These are phyloP conservation scores for Basipetospora chlamydospora DNA, from an alignment of 2,329 filamentous ascomycete genomes.

Conservation along the genomic window DNA sequence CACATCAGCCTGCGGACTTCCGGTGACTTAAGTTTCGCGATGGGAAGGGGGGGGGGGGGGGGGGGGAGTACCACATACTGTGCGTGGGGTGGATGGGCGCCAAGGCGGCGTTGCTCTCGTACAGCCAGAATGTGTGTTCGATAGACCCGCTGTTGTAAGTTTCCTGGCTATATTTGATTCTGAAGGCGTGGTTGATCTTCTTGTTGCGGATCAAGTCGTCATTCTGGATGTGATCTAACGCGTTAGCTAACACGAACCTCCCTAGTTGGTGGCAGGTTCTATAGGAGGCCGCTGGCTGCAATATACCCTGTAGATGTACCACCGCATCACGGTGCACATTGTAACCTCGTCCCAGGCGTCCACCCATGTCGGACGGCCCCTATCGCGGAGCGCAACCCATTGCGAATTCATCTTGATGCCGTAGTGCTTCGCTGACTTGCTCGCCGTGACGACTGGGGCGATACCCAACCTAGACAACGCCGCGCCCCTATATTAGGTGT, in stretches of 20 bases:
- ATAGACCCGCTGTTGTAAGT: conserved; percentile 1
- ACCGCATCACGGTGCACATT: not conserved
- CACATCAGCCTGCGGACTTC: not conserved
- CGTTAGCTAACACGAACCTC: not conserved
- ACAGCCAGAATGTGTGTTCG: not conserved
- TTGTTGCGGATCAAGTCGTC: not conserved
- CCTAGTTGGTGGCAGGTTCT: not conserved
- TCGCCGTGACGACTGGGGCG: not conserved
- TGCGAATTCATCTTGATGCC: not conserved
- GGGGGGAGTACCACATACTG: not conserved
- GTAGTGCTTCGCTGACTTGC: conserved; percentile 1
- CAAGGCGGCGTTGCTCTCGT: not conserved
- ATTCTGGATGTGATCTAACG: not conserved
- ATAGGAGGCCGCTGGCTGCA: too few relatives aligned
- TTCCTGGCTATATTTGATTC: not conserved
- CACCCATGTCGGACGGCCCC: not conserved
- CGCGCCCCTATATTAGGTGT: not conserved
- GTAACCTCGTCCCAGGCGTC: not conserved
- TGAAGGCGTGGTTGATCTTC: conserved; percentile 6
- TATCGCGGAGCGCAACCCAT: not conserved
- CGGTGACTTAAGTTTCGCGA: not conserved
- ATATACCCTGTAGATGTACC: conserved; percentile 1
- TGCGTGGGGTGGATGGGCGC: not conserved
- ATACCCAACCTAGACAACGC: not conserved
- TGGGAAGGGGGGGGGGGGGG: not conserved